Evolutionary conservation across 352 stramenopile species (phyloP), one percentile per base, ranked within the genome.

Genomic region (Pythium phragmitis): DNA sequence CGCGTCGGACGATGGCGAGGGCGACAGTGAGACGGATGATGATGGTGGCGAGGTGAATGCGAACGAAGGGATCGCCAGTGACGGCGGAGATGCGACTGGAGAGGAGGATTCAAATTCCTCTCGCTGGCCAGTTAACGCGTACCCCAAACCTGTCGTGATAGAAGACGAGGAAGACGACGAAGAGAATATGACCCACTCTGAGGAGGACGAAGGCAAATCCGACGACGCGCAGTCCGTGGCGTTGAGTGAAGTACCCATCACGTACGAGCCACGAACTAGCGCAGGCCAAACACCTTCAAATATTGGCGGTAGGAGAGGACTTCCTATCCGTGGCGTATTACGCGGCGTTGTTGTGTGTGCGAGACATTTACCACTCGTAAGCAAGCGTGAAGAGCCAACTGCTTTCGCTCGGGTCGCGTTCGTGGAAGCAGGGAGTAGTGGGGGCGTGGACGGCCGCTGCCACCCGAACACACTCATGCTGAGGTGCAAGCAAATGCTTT

Each of bases 401-500:
- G 69, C 77, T 1, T 87, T 85, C 39, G 78, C 87, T 5, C 69
- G 75, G 13, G 55, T 87, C 3, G 73, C 81, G 5, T 90, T 90
- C 37, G 75, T 82, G 2, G 76, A 89, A 37, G 76, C 70, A 12
- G 37, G 7, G 1, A 39, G 16, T n/a, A 16, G 41, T 51, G 50
- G 21, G 42, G 51, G 52, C 1, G n/a, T n/a, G 1, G 17, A 6
- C 46, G 12, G 50, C 67, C 30, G 54, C 34, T 36, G 63, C 45
- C 7, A 68, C 65, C 26, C 41, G 17, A 62, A 33, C 26, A 37
- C 54, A 34, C 57, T 86, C 17, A 90, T 91, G 76, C 65, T 92
- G 46, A 70, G 80, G n/a, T 89, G 81, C 62, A 92, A 91, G 36
- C 67, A 80, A 28, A 70, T 60, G 6, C 65, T 92, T 6, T 60